Evolutionary conservation across 2,329 filamentous ascomycete genomes (phyloP).

Genomic region (Stagonosporopsis cucurbitacearum): DNA sequence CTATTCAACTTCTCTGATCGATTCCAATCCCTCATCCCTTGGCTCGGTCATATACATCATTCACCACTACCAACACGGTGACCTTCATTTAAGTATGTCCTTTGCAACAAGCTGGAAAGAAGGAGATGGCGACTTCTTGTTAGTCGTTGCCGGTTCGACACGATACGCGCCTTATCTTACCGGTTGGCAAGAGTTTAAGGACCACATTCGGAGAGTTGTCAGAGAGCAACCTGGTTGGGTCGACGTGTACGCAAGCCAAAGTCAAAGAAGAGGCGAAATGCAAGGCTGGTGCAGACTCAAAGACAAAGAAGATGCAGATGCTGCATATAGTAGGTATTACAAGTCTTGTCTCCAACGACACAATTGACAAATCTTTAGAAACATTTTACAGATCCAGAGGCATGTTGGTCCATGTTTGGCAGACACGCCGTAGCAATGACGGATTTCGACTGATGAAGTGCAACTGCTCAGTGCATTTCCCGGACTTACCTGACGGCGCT

Average conservation of each 20-base stretch:
- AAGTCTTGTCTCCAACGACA: background rate
- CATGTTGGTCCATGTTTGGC: constrained; percentile 44
- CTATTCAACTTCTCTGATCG: background rate
- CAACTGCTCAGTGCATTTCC: constrained; percentile 43
- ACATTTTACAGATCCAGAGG: constrained; percentile 30
- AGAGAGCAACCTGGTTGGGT: constrained; percentile 48
- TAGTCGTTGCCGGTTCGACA: constrained; percentile 37
- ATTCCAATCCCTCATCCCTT: background rate
- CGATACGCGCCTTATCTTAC: constrained; percentile 37
- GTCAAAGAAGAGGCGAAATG: constrained; percentile 36
- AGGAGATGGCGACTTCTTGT: constrained; percentile 36
- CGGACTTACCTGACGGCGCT: constrained; percentile 28
- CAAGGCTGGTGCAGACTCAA: constrained; percentile 48
- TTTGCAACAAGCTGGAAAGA: constrained; percentile 23
- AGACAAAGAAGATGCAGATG: constrained; percentile 43
- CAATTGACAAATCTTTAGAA: constrained; percentile 21
- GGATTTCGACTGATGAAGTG: constrained; percentile 42
- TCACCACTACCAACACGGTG: background rate
- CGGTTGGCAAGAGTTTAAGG: constrained; percentile 49
- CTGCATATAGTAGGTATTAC: constrained; percentile 39
- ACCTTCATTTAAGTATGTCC: constrained; percentile 18
- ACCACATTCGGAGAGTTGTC: constrained; percentile 42
- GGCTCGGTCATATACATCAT: background rate
- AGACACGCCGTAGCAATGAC: constrained; percentile 36
- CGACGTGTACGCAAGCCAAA: constrained; percentile 39